A percentile compares a stretch with the other conserved stretches of the same genome.
phyloP scores from a whole-genome alignment of 1,139 yeast genomes.

The Saccharomyces hybrid region DNA sequence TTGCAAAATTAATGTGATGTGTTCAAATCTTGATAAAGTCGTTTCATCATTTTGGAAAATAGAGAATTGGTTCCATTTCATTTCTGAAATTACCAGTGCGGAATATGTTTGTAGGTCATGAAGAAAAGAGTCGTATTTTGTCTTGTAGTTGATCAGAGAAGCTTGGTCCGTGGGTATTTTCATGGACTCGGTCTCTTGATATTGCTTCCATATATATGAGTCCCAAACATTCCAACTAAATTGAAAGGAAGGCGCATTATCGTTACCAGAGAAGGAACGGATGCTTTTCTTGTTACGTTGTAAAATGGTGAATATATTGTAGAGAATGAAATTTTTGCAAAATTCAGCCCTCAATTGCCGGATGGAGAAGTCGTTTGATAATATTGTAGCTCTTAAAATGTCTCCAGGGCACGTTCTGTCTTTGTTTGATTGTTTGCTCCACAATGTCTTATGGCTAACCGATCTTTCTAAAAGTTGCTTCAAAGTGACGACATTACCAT shows the following conservation, averaged over 20 bases:
- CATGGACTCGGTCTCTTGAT: conserved; percentile 6
- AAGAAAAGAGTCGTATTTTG: conserved; percentile 16
- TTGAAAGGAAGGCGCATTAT: neutral
- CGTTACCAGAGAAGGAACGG: neutral
- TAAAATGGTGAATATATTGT: conserved; percentile 10
- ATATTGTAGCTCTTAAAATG: conserved; percentile 15
- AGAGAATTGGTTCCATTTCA: conserved; percentile 7
- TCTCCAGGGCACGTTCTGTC: conserved; percentile 18
- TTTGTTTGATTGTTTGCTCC: conserved; percentile 9
- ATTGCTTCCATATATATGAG: conserved; percentile 11
- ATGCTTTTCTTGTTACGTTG: neutral
- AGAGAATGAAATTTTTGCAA: conserved; percentile 15
- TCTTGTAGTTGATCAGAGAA: conserved; percentile 9
- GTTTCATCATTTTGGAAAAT: neutral
- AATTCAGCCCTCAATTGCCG: conserved; percentile 16
- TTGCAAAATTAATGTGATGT: neutral
- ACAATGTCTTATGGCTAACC: conserved; percentile 6
- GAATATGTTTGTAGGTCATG: conserved; percentile 12
- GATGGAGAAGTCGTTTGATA: conserved; percentile 9
- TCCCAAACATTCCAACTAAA: conserved; percentile 17
- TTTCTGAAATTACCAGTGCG: conserved; percentile 13
- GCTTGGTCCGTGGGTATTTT: conserved; percentile 8
- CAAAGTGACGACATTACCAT: conserved; percentile 4
- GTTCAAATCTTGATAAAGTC: conserved; percentile 1
- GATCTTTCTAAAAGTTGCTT: conserved; percentile 6